Evolutionary conservation across 495 filamentous ascomycete genomes (phyloP).

Genomic region (Talaromyces liani): DNA sequence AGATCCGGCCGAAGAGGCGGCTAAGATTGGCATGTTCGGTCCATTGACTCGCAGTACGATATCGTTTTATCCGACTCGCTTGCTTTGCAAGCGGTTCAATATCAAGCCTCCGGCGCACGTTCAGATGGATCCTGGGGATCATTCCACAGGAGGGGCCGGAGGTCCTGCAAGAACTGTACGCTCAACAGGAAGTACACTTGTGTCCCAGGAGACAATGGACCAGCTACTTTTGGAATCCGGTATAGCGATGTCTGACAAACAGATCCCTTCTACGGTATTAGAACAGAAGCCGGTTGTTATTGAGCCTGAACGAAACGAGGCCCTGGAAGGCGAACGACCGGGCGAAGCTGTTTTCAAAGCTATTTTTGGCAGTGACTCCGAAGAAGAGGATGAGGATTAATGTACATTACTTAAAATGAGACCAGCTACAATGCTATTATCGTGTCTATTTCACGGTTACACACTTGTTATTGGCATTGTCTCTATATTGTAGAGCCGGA

Average conservation of each 20-base stretch:
- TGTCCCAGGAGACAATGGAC: slow-evolving; percentile 35
- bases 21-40: slow-evolving; percentile 90
- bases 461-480: background rate
- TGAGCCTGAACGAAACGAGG: slow-evolving; percentile 77
- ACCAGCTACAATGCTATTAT: background rate
- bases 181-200: slow-evolving; percentile 23
- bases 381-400: slow-evolving; percentile 58
- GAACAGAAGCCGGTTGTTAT: slow-evolving; percentile 34
- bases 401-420: background rate
- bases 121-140: slow-evolving; percentile 46
- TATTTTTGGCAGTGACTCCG: slow-evolving; percentile 78
- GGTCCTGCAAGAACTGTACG: slow-evolving; percentile 1
- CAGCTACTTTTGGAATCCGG: slow-evolving; percentile 26
- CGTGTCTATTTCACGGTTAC: background rate
- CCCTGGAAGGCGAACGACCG: slow-evolving; percentile 72
- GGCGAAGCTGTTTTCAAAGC: slow-evolving; percentile 88
- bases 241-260: background rate
- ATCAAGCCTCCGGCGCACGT: slow-evolving; percentile 71
- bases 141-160: slow-evolving; percentile 13
- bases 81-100: slow-evolving; percentile 91
- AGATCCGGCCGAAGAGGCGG: slow-evolving; percentile 80
- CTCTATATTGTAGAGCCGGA: background rate
- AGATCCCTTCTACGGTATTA: background rate
- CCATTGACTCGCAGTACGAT: slow-evolving; percentile 65
- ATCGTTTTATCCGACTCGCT: slow-evolving; percentile 73